A percentile compares a stretch with the other conserved stretches of the same genome.
Evolutionary conservation across 345 rosid genomes (phyloP).

Genomic region (Conringia planisiliqua): DNA sequence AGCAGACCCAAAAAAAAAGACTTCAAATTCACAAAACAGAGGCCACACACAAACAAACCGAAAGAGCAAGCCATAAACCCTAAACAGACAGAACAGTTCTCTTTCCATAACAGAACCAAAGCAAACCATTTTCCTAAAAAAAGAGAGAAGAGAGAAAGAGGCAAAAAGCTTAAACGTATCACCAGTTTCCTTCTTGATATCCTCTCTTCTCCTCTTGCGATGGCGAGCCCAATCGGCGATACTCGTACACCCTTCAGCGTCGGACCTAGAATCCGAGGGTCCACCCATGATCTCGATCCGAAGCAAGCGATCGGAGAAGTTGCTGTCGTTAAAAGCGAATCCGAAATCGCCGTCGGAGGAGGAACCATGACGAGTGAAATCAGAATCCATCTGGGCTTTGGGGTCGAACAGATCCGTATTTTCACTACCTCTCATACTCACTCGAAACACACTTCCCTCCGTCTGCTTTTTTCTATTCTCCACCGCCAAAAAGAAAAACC

Average conservation of each 20-base stretch:
- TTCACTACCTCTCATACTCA: slow-evolving; percentile 14
- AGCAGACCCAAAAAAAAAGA: not conserved
- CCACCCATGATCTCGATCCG: slow-evolving; percentile 89
- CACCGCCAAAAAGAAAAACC: not conserved
- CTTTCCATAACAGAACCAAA: not conserved
- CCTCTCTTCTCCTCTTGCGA: slow-evolving; percentile 86
- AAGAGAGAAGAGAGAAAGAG: no score
- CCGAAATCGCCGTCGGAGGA: slow-evolving; percentile 78
- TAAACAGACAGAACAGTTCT: not conserved
- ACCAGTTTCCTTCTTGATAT: slow-evolving; percentile 70
- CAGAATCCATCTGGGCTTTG: slow-evolving; percentile 64
- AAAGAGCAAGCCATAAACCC: not conserved
- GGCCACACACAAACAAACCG: not conserved
- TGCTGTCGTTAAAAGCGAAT: slow-evolving; percentile 91
- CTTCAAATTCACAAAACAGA: not conserved
- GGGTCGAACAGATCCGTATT: slow-evolving; percentile 81
- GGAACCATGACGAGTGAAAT: slow-evolving; percentile 41
- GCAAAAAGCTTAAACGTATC: not conserved
- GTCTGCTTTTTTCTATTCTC: not conserved
- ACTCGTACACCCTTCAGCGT: slow-evolving; percentile 64
- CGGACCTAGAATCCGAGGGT: slow-evolving; percentile 44
- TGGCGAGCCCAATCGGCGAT: slow-evolving; percentile 90
- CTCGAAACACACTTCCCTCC: not conserved
- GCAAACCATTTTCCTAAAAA: not conserved
- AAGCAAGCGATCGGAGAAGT: slow-evolving; percentile 92